A percentile compares a stretch with the other conserved stretches of the same genome.
Conservation (phyloP, 768 basidiomycete genomes). For the Trametes punicea region DNA sequence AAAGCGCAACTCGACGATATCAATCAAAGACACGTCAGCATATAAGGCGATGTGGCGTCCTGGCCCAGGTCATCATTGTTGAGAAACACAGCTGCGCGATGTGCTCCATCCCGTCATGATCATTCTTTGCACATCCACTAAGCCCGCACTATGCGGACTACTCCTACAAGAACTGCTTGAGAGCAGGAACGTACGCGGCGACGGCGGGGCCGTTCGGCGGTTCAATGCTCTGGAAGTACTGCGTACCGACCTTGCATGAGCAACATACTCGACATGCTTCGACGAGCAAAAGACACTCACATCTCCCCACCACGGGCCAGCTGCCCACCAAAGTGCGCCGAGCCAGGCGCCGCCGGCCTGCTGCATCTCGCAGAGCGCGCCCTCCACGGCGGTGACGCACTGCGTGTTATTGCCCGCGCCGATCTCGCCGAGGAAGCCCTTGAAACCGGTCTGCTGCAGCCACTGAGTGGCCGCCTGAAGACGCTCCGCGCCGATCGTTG, state of each 20-base stretch:
- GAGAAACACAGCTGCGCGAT: too few species aligned
- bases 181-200: slow-evolving; percentile 50
- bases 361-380: slow-evolving; percentile 59
- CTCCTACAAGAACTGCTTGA: slow-evolving; percentile 48
- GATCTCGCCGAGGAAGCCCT: slow-evolving; percentile 64
- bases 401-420: slow-evolving; percentile 44
- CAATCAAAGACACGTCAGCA: too few species aligned
- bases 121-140: too few species aligned
- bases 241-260: neutral
- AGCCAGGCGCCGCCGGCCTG: slow-evolving; percentile 49
- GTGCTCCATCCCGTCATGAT: too few species aligned
- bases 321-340: slow-evolving; percentile 56
- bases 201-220: slow-evolving; percentile 57
- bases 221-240: slow-evolving; percentile 63
- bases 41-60: too few species aligned
- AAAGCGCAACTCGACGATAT: too few species aligned
- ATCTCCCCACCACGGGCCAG: slow-evolving; percentile 58
- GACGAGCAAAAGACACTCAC: too few species aligned
- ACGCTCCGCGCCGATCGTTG: slow-evolving; percentile 58
- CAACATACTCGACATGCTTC: neutral
- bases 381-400: slow-evolving; percentile 48
- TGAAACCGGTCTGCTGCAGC: slow-evolving; percentile 56
- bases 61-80: too few species aligned
- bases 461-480: slow-evolving; percentile 53
- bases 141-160: neutral